These are phyloP conservation scores for Wickerhamiella vanderwaltii DNA, from an alignment of 805 yeast genomes.

Conservation along the genomic window DNA sequence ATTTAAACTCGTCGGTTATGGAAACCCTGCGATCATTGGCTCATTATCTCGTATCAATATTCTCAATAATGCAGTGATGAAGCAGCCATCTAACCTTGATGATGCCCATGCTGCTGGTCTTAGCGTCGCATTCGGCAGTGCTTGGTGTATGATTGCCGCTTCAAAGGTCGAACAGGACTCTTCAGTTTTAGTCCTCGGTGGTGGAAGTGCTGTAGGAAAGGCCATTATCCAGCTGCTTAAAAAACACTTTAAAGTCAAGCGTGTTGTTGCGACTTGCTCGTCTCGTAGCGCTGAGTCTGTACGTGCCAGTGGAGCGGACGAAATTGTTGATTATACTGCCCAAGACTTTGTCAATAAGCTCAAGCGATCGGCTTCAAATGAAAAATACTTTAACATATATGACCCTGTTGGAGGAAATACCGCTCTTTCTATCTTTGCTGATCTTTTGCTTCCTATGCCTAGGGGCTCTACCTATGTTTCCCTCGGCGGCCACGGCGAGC, in stretches of 20 bases:
- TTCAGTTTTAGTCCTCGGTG: slow-evolving; percentile 53
- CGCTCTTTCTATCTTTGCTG: slow-evolving; percentile 33
- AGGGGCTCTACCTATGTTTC: slow-evolving; percentile 32
- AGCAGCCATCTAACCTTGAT: slow-evolving; percentile 38
- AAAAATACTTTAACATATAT: slow-evolving; percentile 42
- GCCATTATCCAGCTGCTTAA: slow-evolving; percentile 46
- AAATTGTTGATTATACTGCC: slow-evolving; percentile 27
- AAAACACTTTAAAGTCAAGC: slow-evolving; percentile 33
- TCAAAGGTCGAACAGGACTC: slow-evolving; percentile 27
- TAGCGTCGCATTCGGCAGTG: slow-evolving; percentile 56
- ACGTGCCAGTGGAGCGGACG: slow-evolving; percentile 43
- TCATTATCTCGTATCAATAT: not conserved
- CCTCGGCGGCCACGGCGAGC: slow-evolving; percentile 41
- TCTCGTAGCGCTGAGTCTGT: slow-evolving; percentile 36
- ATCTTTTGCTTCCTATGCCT: slow-evolving; percentile 35
- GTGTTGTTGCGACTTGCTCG: slow-evolving; percentile 47
- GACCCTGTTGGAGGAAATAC: slow-evolving; percentile 55
- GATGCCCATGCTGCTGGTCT: slow-evolving; percentile 51
- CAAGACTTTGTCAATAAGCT: slow-evolving; percentile 1
- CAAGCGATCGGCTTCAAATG: not conserved
- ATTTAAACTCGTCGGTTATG: not conserved
- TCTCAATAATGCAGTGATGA: slow-evolving; percentile 33
- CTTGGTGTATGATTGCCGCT: slow-evolving; percentile 32
- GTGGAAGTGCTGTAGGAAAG: slow-evolving; percentile 60
- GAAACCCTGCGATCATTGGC: not conserved